Base-by-base conservation (phyloP, 2,329 filamentous ascomycete genomes). In the Talaromyces albobiverticillius region DNA sequence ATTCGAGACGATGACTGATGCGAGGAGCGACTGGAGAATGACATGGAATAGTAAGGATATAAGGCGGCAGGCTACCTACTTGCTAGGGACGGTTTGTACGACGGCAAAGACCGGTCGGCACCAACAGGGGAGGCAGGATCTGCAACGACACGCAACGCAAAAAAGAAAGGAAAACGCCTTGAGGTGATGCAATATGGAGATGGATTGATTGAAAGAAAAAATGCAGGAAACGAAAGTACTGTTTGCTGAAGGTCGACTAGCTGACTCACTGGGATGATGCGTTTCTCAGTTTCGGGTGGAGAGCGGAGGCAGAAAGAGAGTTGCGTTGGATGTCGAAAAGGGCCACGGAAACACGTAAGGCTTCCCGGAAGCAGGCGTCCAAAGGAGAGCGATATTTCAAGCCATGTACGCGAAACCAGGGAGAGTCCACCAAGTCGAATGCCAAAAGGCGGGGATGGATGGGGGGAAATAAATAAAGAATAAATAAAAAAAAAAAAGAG, bases 331-430 rank as follows among this genome's bases (percentile, higher is more conserved):
- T 57, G 60, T 50, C 47, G 47, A 50, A 34, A 41, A 46, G 47
- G 38, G 48, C 47, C 47, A 45, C 41, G 41, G 50, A 42, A 52
- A 38, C 50, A 52, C 41, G 41, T 23, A 46, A 40, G 50, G 49
- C n/a, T 51, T 41, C 40, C 48, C 48, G 57, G 61, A 63, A 58
- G 63, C 64, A 60, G 55, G 61, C 61, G 57, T 63, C 61, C 59
- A 59, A 57, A 45, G 42, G 29, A 18, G 60, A n/a, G n/a, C n/a
- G n/a, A n/a, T n/a, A 61, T 25, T 46, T 46, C 50, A 46, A 46
- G 40, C 41, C 50, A 52, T 52, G 50, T 36, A 52, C 50, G 42
- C 50, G 42, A 46, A 38, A 45, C 40, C 36, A 45, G 41, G n/a
- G n/a, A n/a, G 41, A 46, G 32, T 45, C 22, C 40, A 43, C n/a